Evolutionary conservation across 2,329 filamentous ascomycete species (phyloP).

Genomic region (Neospermospora avenae): DNA sequence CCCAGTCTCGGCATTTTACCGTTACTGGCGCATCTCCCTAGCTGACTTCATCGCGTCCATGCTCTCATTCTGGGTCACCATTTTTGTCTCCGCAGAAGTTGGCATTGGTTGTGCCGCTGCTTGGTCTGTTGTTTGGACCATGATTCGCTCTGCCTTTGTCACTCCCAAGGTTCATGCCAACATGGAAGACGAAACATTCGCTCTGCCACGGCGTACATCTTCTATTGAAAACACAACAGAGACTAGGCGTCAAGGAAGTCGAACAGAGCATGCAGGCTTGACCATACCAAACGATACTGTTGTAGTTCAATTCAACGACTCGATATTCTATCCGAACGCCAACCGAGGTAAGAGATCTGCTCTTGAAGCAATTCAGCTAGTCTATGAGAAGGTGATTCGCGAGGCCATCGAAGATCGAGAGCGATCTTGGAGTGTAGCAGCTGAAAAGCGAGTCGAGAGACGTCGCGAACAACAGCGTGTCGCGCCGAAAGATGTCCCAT

Average conservation of each 20-base stretch:
- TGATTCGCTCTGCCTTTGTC: conserved; percentile 14
- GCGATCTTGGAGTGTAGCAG: conserved; percentile 10
- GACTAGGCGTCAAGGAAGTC: not conserved
- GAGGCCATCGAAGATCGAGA: not conserved
- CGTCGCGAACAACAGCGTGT: conserved; percentile 11
- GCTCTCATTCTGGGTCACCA: conserved; percentile 62
- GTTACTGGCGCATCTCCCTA: conserved; percentile 48
- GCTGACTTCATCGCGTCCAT: conserved; percentile 62
- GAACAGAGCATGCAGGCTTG: conserved; percentile 4
- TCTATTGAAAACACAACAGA: conserved; percentile 1
- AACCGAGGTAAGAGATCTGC: conserved; percentile 5
- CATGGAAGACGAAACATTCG: conserved; percentile 2
- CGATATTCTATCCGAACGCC: conserved; percentile 19
- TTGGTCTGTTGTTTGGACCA: conserved; percentile 12
- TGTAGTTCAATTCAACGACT: conserved; percentile 10
- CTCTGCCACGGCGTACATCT: conserved; percentile 1
- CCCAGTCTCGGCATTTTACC: conserved; percentile 55
- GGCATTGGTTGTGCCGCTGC: conserved; percentile 36
- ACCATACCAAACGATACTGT: conserved; percentile 11
- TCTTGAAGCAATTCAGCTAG: conserved; percentile 7
- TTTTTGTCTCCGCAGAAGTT: conserved; percentile 59
- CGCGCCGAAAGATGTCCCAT: conserved; percentile 2
- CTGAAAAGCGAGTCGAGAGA: conserved; percentile 7
- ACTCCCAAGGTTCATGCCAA: conserved; percentile 9
- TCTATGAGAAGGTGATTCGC: conserved; percentile 3